Conservation (phyloP, 352 stramenopile genomes). For the Globisporangium ultimum region DNA sequence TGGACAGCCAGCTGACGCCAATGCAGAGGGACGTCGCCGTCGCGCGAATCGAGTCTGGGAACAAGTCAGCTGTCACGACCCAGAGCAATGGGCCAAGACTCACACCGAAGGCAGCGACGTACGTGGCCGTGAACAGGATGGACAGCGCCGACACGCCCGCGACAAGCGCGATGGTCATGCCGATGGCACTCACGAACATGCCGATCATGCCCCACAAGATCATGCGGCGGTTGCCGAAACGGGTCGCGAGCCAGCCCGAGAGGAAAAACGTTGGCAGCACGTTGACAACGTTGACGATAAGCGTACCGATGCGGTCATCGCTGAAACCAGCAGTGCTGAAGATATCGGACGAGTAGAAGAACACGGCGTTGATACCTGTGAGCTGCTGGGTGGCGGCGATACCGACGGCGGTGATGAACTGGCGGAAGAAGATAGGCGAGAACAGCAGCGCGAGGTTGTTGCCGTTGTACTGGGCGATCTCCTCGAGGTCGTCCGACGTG, state of each 20-base stretch:
- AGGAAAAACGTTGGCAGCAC: conserved; percentile 39
- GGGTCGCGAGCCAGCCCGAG: conserved; percentile 27
- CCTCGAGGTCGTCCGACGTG: not conserved
- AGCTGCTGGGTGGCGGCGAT: conserved; percentile 47
- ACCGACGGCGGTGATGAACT: conserved; percentile 44
- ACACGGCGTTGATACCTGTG: conserved; percentile 65
- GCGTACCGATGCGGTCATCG: conserved; percentile 47
- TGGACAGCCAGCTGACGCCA: conserved; percentile 49
- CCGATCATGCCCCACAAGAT: conserved; percentile 38
- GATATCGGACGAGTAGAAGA: conserved; percentile 66
- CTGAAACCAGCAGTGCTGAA: conserved; percentile 55
- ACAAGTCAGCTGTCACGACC: conserved; percentile 48
- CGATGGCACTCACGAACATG: conserved; percentile 45
- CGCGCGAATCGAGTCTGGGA: conserved; percentile 47
- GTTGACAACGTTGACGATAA: conserved; percentile 57
- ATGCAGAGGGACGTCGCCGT: conserved; percentile 42
- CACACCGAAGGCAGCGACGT: conserved; percentile 41
- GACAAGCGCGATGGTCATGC: conserved; percentile 36
- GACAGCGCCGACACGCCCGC: conserved; percentile 15
- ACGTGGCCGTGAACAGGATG: conserved; percentile 48
- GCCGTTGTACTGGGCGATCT: conserved; percentile 3
- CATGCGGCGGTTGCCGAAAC: conserved; percentile 49
- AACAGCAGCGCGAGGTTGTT: not conserved
- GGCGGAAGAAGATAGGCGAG: conserved; percentile 18
- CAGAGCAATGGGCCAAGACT: conserved; percentile 53